phyloP scores from a whole-genome alignment of 257 asterid genomes.

The Nemophila menziesii region DNA sequence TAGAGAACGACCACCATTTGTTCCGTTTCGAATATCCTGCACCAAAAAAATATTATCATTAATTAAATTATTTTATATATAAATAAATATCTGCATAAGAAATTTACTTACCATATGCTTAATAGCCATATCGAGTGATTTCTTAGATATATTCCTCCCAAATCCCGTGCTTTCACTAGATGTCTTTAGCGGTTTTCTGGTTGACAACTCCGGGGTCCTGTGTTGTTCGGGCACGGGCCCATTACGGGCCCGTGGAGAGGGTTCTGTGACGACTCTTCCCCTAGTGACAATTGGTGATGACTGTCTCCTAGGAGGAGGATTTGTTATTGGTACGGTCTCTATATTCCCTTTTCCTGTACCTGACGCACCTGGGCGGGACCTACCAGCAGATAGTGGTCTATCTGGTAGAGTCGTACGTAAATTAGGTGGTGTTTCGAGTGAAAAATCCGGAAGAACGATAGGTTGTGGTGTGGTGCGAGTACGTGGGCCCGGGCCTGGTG shows the following conservation, averaged over 20 bases:
- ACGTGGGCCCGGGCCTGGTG: conserved; percentile 81
- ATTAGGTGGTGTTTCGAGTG: conserved; percentile 91
- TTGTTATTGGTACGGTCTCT: conserved; percentile 33
- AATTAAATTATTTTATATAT: background rate
- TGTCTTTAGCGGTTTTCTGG: conserved; percentile 60
- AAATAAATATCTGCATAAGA: background rate
- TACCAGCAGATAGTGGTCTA: conserved; percentile 87
- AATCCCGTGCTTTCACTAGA: conserved; percentile 67
- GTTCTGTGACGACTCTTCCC: conserved; percentile 64
- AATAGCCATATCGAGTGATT: conserved; percentile 87
- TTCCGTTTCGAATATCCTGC: conserved; percentile 75
- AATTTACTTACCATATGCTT: conserved; percentile 66
- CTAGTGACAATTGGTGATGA: conserved; percentile 66
- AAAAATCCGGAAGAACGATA: conserved; percentile 67
- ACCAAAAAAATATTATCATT: conserved; percentile 7
- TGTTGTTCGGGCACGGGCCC: conserved; percentile 42
- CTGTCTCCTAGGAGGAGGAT: conserved; percentile 49
- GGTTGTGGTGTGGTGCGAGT: conserved; percentile 62
- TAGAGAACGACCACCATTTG: conserved; percentile 48
- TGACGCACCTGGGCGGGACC: conserved; percentile 74
- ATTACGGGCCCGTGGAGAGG: conserved; percentile 52
- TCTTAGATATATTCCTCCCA: conserved; percentile 85
- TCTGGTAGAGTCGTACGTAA: conserved; percentile 87
- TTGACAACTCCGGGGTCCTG: conserved; percentile 43
- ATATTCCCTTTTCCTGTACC: conserved; percentile 39